These are phyloP conservation scores for Suhomyces vadensis DNA, from an alignment of 805 yeast species.

Conservation along the genomic window DNA sequence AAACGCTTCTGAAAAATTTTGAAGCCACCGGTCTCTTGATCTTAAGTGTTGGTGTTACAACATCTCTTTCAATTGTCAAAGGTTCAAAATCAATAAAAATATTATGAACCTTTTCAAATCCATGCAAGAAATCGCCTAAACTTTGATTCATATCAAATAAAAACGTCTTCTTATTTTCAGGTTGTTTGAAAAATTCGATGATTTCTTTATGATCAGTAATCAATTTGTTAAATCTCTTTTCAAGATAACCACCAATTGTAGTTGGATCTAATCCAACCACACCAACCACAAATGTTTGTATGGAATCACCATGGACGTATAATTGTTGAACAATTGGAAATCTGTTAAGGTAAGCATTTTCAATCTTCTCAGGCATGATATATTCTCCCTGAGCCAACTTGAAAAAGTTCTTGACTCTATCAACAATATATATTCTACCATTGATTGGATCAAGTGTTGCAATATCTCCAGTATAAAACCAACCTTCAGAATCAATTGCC, in stretches of 20 bases:
- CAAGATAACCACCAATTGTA: slow-evolving; percentile 10
- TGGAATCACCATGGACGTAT: slow-evolving; percentile 65
- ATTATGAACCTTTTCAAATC: slow-evolving; percentile 38
- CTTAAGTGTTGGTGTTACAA: slow-evolving; percentile 66
- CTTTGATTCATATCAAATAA: slow-evolving; percentile 25
- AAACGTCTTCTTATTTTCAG: slow-evolving; percentile 20
- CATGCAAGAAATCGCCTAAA: slow-evolving; percentile 22
- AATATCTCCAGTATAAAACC: slow-evolving; percentile 66
- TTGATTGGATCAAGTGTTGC: slow-evolving; percentile 47
- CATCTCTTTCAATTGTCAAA: slow-evolving; percentile 55
- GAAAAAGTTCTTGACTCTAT: slow-evolving; percentile 78
- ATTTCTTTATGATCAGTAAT: slow-evolving; percentile 14
- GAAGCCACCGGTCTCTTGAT: slow-evolving; percentile 44
- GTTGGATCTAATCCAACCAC: slow-evolving; percentile 60
- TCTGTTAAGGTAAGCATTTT: slow-evolving; percentile 57
- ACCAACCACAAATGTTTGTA: slow-evolving; percentile 57
- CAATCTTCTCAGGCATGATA: slow-evolving; percentile 75
- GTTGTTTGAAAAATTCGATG: slow-evolving; percentile 15
- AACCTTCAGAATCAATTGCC: slow-evolving; percentile 56
- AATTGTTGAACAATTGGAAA: slow-evolving; percentile 53
- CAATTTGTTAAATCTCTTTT: slow-evolving; percentile 11
- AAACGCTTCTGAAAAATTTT: slow-evolving; percentile 26
- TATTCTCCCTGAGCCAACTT: slow-evolving; percentile 57
- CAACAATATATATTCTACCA: slow-evolving; percentile 64
- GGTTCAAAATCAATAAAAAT: slow-evolving; percentile 30